A percentile compares a stretch with the other conserved stretches of the same genome.
Evolutionary conservation across 331 rosid species (phyloP).

Genomic region (Pyrus hybrid): DNA sequence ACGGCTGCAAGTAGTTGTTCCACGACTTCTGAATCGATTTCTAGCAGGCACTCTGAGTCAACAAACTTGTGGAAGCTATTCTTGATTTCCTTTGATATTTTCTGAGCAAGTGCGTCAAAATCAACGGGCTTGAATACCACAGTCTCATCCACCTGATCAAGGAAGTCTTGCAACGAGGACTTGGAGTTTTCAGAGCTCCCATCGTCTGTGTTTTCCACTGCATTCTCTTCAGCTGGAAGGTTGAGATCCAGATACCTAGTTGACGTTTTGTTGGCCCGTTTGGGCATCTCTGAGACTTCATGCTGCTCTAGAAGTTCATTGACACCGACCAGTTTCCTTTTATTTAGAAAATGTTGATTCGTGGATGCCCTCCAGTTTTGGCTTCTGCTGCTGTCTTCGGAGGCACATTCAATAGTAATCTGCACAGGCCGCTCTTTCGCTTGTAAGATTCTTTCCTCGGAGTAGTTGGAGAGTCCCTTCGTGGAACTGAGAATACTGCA

Average conservation of each 20-base stretch:
- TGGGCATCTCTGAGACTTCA: slow-evolving; percentile 36
- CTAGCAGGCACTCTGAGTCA: slow-evolving; percentile 36
- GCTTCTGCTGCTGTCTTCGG: slow-evolving; percentile 23
- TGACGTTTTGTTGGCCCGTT: slow-evolving; percentile 61
- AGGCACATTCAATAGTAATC: slow-evolving; percentile 39
- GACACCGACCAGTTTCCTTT: slow-evolving; percentile 56
- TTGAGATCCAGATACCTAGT: slow-evolving; percentile 65
- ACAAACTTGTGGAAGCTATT: slow-evolving; percentile 41
- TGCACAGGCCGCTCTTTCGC: slow-evolving; percentile 43
- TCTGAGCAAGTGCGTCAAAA: slow-evolving; percentile 61
- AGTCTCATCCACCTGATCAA: slow-evolving; percentile 43
- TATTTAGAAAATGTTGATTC: slow-evolving; percentile 37
- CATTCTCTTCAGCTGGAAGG: slow-evolving; percentile 74
- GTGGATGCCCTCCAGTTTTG: slow-evolving; percentile 30
- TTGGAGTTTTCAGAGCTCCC: slow-evolving; percentile 35
- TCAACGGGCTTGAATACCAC: slow-evolving; percentile 62
- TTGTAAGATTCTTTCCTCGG: slow-evolving; percentile 54
- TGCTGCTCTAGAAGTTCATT: slow-evolving; percentile 33
- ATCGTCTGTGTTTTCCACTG: slow-evolving; percentile 22
- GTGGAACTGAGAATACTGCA: slow-evolving; percentile 13
- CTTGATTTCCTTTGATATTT: slow-evolving; percentile 34
- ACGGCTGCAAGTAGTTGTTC: slow-evolving; percentile 69
- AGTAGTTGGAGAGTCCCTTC: slow-evolving; percentile 32
- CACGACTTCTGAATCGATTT: slow-evolving; percentile 52
- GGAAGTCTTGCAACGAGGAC: slow-evolving; percentile 63